phyloP scores from a whole-genome alignment of 139 green algal genomes.

The Chlorella vulgaris region DNA sequence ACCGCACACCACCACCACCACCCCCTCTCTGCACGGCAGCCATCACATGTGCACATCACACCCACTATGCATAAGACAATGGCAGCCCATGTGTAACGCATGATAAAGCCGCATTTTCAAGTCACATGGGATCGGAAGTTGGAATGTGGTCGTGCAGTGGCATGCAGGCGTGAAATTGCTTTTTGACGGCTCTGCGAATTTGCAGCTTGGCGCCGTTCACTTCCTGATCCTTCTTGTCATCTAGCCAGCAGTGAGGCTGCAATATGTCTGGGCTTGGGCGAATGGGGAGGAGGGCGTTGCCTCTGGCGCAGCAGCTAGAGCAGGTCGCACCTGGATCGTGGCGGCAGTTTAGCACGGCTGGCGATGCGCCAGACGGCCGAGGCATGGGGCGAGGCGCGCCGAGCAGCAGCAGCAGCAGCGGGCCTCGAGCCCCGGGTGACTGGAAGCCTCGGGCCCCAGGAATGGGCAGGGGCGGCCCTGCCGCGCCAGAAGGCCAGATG shows the following conservation, averaged over 20 bases:
- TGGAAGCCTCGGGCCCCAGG: not conserved
- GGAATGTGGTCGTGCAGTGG: not conserved
- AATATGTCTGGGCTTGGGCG: constrained; percentile 13
- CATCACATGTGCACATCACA: no score
- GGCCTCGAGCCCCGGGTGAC: no score
- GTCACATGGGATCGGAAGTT: not conserved
- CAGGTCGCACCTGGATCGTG: not conserved
- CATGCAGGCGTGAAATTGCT: no score
- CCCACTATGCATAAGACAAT: no score
- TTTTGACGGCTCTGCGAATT: not conserved
- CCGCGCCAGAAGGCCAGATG: not conserved
- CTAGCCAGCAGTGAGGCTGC: no score
- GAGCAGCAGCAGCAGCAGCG: not conserved
- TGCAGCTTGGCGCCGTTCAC: no score
- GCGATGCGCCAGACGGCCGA: not conserved
- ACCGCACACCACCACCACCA: not conserved
- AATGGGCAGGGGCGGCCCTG: not conserved
- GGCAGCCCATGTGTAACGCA: constrained; percentile 4
- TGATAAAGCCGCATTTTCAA: not conserved
- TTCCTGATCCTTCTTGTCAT: no score
- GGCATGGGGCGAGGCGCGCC: not conserved
- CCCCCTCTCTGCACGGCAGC: no score
- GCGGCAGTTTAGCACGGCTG: constrained; percentile 3
- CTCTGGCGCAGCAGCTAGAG: constrained; percentile 9
- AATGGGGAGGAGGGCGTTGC: constrained; percentile 8